Conservation (phyloP, 2,329 filamentous ascomycete genomes). For the Monosporascus sp. region DNA sequence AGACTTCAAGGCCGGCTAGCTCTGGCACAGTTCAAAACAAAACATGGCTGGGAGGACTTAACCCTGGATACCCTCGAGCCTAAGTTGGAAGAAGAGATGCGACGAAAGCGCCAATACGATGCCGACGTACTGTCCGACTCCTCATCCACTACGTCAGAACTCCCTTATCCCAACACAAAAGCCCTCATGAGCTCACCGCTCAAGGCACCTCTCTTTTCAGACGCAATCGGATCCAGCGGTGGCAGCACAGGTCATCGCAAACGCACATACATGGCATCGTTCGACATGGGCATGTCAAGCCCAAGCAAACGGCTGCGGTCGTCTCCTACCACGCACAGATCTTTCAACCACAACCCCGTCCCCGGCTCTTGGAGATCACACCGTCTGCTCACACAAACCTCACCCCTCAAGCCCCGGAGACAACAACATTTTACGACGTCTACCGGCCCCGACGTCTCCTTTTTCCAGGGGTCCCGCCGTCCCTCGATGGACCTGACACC, state of each 20-base stretch:
- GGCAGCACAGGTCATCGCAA: slow-evolving; percentile 62
- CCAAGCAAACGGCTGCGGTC: slow-evolving; percentile 66
- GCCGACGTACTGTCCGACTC: slow-evolving; percentile 81
- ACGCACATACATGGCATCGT: slow-evolving; percentile 55
- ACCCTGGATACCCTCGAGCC: slow-evolving; percentile 82
- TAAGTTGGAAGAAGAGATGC: slow-evolving; percentile 72
- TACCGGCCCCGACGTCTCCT: slow-evolving; percentile 68
- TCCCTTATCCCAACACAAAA: slow-evolving; percentile 57
- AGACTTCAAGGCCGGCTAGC: slow-evolving; percentile 90
- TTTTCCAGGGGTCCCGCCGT: slow-evolving; percentile 67
- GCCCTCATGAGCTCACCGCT: slow-evolving; percentile 79
- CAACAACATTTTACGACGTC: slow-evolving; percentile 70
- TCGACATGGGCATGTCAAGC: slow-evolving; percentile 50
- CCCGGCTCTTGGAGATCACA: slow-evolving; percentile 69
- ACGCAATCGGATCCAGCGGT: slow-evolving; percentile 67
- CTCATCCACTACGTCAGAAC: slow-evolving; percentile 76
- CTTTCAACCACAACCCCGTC: slow-evolving; percentile 43
- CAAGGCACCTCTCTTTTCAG: slow-evolving; percentile 78
- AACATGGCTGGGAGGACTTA: slow-evolving; percentile 90
- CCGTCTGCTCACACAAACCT: slow-evolving; percentile 76
- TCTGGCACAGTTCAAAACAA: slow-evolving; percentile 94
- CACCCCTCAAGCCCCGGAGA: slow-evolving; percentile 72
- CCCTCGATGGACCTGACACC: slow-evolving; percentile 58
- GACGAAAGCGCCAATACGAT: slow-evolving; percentile 62
- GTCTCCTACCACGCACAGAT: slow-evolving; percentile 55